Evolutionary conservation across 805 yeast species (phyloP).

Genomic region (Candida koratica): DNA sequence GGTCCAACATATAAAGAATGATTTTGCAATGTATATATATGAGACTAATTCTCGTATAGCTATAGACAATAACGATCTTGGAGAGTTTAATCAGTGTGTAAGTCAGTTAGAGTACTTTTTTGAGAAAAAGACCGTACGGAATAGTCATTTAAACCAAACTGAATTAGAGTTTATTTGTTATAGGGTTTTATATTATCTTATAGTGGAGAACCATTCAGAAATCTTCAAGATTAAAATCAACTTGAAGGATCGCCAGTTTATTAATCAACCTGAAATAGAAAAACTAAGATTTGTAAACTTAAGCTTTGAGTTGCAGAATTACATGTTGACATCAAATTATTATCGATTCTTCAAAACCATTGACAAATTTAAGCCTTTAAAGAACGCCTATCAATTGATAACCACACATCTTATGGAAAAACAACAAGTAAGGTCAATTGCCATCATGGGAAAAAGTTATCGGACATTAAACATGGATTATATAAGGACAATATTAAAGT

Average conservation of each 20-base stretch:
- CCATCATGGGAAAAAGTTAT: slow-evolving; percentile 55
- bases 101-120: slow-evolving; percentile 70
- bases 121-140: slow-evolving; percentile 21
- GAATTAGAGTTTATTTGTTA: slow-evolving; percentile 68
- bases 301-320: slow-evolving; percentile 16
- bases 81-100: slow-evolving; percentile 95
- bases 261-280: slow-evolving; percentile 11
- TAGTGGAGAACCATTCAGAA: slow-evolving; percentile 65
- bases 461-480: slow-evolving; percentile 40
- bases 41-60: slow-evolving; percentile 88
- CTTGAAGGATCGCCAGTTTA: slow-evolving; percentile 9
- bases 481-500: slow-evolving; percentile 36
- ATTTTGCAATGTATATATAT: slow-evolving; percentile 74
- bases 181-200: slow-evolving; percentile 66
- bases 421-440: slow-evolving; percentile 55
- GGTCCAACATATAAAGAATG: slow-evolving; percentile 80
- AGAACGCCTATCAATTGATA: slow-evolving; percentile 22
- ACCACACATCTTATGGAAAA: slow-evolving; percentile 48
- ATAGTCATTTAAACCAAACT: slow-evolving; percentile 7
- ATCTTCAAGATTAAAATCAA: slow-evolving; percentile 39
- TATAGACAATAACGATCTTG: slow-evolving; percentile 75
- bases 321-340: slow-evolving; percentile 30
- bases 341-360: slow-evolving; percentile 44
- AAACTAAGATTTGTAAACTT: slow-evolving; percentile 16
- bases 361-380: slow-evolving; percentile 14